Evolutionary conservation across 139 green algal genomes (phyloP), one percentile per base, ranked within the genome.

Genomic region (Haematococcus sp.): DNA sequence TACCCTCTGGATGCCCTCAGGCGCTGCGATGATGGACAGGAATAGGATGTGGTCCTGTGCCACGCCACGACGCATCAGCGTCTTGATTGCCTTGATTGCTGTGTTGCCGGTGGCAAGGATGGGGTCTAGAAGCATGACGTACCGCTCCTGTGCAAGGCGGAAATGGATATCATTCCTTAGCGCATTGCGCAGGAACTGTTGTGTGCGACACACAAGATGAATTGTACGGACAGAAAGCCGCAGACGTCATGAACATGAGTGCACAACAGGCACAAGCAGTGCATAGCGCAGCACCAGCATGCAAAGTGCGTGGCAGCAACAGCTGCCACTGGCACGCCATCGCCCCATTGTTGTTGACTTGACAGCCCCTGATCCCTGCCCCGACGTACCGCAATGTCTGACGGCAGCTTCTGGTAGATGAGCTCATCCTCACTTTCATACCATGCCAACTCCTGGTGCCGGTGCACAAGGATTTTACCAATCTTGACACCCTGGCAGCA

Each of bases 341-440:
- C n/a, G n/a, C n/a, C n/a, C n/a, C n/a, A n/a, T n/a, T n/a, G n/a
- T n/a, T n/a, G n/a, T n/a, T n/a, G n/a, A n/a, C n/a, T n/a, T n/a
- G n/a, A n/a, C n/a, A n/a, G n/a, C n/a, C n/a, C n/a, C n/a, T n/a
- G n/a, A n/a, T n/a, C n/a, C n/a, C n/a, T 49, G 7, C 7, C 11
- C 40, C 40, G 7, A 49, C 40, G 40, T 11, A 49, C 69, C 2
- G 87, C 76, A 49, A 99, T 97, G 89, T 99, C 95, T 2, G 54
- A 58, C 3, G 95, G 95, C 46, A 98, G 89, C 82, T 97, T 97
- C 83, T 98, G 90, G 78, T 99, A 99, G 2, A 98, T 83, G n/a
- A 97, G 82, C 77, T 93, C 88, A 4, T 74, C 74, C 22, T 54
- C 61, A 23, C 49, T 32, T 49, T 49, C 40, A 49, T 49, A 49